Evolutionary conservation across 1,284 basidiomycete genomes (phyloP).

Genomic region (Cutaneotrichosporon dermatis): DNA sequence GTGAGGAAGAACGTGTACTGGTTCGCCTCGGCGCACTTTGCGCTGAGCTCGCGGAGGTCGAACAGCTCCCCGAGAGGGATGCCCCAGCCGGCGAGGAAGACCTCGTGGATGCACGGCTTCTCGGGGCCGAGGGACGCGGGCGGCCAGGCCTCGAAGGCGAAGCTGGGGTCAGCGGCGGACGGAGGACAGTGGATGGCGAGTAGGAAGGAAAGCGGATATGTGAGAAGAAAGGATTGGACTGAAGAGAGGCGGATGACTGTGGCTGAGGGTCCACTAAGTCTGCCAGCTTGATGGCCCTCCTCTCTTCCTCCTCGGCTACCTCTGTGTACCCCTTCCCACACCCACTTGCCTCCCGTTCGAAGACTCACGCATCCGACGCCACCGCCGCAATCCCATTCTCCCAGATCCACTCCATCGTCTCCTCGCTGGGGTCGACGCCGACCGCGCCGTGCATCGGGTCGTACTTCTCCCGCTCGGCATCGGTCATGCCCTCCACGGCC

Average conservation of each 20-base stretch:
- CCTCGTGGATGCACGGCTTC: constrained; percentile 25
- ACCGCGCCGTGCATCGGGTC: constrained; percentile 7
- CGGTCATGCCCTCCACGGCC: constrained; percentile 25
- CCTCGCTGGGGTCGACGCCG: constrained; percentile 38
- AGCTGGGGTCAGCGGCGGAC: constrained; percentile 12
- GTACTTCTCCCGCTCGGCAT: background rate
- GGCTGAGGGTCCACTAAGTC: no score
- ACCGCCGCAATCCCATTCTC: constrained; percentile 51
- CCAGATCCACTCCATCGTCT: constrained; percentile 48
- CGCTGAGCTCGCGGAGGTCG: constrained; percentile 46
- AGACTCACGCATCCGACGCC: constrained; percentile 39
- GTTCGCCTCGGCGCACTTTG: constrained; percentile 34
- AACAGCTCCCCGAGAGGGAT: constrained; percentile 50
- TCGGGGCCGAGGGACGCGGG: constrained; percentile 1
- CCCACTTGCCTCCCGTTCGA: no score
- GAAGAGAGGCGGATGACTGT: no score
- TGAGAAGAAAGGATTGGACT: no score
- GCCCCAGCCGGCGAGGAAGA: constrained; percentile 40
- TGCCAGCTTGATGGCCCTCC: no score
- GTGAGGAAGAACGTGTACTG: constrained; percentile 50
- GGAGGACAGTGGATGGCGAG: no score
- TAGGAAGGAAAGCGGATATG: no score
- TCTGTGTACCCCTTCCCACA: no score
- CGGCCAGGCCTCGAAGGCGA: constrained; percentile 35
- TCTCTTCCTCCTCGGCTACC: no score